Evolutionary conservation across 305 asterid genomes (phyloP).

Genomic region (Ilex paraguariensis): DNA sequence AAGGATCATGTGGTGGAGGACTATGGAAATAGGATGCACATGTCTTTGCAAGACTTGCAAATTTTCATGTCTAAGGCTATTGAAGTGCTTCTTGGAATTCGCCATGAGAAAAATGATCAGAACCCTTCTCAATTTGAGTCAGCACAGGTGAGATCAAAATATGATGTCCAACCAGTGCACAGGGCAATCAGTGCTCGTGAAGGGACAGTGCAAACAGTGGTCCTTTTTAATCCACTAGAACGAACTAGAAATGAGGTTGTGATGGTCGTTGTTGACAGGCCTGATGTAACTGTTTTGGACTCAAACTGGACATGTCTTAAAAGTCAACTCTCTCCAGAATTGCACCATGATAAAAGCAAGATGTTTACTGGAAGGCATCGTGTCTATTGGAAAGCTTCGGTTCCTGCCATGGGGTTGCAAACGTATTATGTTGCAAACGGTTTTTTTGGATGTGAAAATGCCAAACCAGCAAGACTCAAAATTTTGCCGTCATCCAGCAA

Average conservation of each 20-base stretch:
- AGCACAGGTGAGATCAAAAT: constrained; percentile 73
- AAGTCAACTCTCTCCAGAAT: constrained; percentile 94
- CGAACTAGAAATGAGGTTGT: constrained; percentile 81
- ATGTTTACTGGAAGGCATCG: constrained; percentile 82
- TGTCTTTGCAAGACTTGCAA: constrained; percentile 84
- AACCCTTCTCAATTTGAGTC: constrained; percentile 87
- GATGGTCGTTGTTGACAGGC: constrained; percentile 81
- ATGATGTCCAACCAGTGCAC: constrained; percentile 73
- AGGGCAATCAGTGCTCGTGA: constrained; percentile 66
- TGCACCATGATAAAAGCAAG: constrained; percentile 40
- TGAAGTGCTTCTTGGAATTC: constrained; percentile 77
- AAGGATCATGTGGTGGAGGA: constrained; percentile 92
- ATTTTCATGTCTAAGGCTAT: constrained; percentile 88
- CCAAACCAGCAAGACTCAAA: constrained; percentile 63
- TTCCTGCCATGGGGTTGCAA: constrained; percentile 90
- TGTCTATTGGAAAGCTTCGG: constrained; percentile 85
- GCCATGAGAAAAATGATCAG: constrained; percentile 77
- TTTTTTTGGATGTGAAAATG: constrained; percentile 95
- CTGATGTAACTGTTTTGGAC: constrained; percentile 88
- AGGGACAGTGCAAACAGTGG: constrained; percentile 84
- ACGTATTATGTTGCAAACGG: constrained; percentile 94
- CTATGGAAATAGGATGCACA: constrained; percentile 88
- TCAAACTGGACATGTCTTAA: constrained; percentile 96
- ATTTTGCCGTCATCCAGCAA: constrained; percentile 34
- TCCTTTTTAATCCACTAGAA: constrained; percentile 78